Conservation (phyloP, 495 filamentous ascomycete genomes). For the Patellaria atrata region DNA sequence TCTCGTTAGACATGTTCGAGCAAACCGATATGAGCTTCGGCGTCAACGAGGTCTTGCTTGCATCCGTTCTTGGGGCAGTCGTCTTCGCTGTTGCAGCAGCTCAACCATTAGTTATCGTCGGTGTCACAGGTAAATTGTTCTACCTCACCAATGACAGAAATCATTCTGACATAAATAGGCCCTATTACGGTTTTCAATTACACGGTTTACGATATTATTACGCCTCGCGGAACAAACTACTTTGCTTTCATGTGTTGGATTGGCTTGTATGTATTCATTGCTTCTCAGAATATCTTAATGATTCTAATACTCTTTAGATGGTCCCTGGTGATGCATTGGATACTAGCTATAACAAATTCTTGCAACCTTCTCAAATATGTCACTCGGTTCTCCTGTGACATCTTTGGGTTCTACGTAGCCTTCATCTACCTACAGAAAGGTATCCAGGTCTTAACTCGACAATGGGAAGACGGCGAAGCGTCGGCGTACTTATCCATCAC, state of each 20-base stretch:
- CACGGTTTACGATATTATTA: conserved; percentile 33
- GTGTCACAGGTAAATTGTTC: conserved; percentile 52
- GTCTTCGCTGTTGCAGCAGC: conserved; percentile 26
- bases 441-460: conserved; percentile 20
- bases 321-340: conserved; percentile 32
- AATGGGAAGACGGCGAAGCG: conserved; percentile 19
- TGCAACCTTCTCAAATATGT: conserved; percentile 32
- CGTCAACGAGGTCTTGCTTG: conserved; percentile 33
- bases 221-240: conserved; percentile 21
- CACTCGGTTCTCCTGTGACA: conserved; percentile 30
- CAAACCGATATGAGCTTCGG: conserved; percentile 30
- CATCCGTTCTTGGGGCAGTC: conserved; percentile 30
- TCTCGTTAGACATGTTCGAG: conserved; percentile 31
- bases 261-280: conserved; percentile 12
- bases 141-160: no score
- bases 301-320: conserved; percentile 33
- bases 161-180: conserved; percentile 9
- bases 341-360: conserved; percentile 28
- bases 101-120: conserved; percentile 47
- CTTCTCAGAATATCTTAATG: background rate
- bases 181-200: conserved; percentile 32
- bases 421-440: conserved; percentile 33
- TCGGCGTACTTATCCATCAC: conserved; percentile 26
- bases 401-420: conserved; percentile 33
- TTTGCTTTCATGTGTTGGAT: conserved; percentile 30